Percentiles rank a stretch among this genome's conserved stretches.
phyloP scores from a whole-genome alignment of 345 rosid species.

The Clausena lansium region DNA sequence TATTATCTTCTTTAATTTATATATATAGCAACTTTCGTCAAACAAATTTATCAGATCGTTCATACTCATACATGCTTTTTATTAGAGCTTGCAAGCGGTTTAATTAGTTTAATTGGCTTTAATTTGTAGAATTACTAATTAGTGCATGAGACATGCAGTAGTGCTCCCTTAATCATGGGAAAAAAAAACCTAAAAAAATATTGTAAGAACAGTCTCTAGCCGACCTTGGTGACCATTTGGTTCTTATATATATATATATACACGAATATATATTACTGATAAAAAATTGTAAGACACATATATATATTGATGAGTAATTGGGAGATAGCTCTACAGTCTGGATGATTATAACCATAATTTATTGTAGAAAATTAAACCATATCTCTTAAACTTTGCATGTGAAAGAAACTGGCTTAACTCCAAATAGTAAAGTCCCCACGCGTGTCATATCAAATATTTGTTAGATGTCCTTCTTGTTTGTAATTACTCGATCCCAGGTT shows the following conservation, averaged over 20 bases:
- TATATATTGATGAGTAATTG: neutral
- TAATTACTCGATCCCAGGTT: no score
- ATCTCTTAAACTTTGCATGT: neutral
- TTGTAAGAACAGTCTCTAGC: neutral
- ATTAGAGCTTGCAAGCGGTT: no score
- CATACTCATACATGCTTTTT: no score
- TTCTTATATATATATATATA: neutral
- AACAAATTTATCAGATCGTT: neutral
- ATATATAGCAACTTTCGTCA: neutral
- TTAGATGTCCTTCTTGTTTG: no score
- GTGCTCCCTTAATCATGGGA: no score
- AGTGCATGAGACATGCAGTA: no score
- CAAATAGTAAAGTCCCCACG: no score
- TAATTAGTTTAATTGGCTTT: no score
- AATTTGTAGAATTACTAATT: no score
- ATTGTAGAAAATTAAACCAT: neutral
- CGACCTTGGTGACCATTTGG: slow-evolving; percentile 5
- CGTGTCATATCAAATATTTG: no score
- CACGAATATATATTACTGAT: neutral
- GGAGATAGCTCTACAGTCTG: neutral
- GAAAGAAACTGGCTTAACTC: neutral
- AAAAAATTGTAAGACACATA: no score
- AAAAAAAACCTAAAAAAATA: no score
- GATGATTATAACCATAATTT: neutral
- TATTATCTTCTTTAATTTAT: neutral